Evolutionary conservation across 352 stramenopile genomes (phyloP), one percentile per base, ranked within the genome.

Genomic region (Phytophthora chlamydospora): DNA sequence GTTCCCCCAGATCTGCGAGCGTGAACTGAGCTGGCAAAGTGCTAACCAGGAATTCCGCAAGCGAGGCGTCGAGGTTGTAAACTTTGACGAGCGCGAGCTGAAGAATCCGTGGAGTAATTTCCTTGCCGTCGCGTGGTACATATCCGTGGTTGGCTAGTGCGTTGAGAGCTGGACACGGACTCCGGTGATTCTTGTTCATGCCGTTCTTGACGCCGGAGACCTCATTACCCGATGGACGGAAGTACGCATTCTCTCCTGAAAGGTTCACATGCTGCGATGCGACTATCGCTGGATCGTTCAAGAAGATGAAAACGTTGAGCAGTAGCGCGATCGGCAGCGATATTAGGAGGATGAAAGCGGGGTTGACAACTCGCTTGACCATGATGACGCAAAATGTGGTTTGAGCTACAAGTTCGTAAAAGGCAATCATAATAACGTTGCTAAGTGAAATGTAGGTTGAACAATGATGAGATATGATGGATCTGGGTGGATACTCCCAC

Each of bases 71-170:
- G 9, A 86, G 9, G 57, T 82, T 71, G 60, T 73, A 83, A 32
- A 85, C 76, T 0, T 75, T 24, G 33, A 76, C 67, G 16, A 87
- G 43, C 19, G 56, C 65, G 4, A 62, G 16, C 17, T 68, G 64
- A 13, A 89, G 54, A 16, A 82, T 36, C 16, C 42, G n/a, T 3
- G 68, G 62, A 6, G 67, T 83, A 24, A 89, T 32, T 14, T 71
- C 64, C 48, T 85, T 89, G 51, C 79, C 79, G 27, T 83, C 74
- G 32, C 82, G 79, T 0, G 79, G 62, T 5, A 91, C 17, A 47
- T 79, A 80, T 8, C 79, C 78, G 44, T 91, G 79, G 59, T 91
- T 91, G 5, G 79, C 77, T 13, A 91, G 63, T 45, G 73, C 61
- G 58, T 91, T 91, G 41, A 91, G 57, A 38, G 61, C 67, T 46